Evolutionary conservation across 83 land plant genomes (phyloP), one percentile per base, ranked within the genome.

Genomic region (Thuja plicata): DNA sequence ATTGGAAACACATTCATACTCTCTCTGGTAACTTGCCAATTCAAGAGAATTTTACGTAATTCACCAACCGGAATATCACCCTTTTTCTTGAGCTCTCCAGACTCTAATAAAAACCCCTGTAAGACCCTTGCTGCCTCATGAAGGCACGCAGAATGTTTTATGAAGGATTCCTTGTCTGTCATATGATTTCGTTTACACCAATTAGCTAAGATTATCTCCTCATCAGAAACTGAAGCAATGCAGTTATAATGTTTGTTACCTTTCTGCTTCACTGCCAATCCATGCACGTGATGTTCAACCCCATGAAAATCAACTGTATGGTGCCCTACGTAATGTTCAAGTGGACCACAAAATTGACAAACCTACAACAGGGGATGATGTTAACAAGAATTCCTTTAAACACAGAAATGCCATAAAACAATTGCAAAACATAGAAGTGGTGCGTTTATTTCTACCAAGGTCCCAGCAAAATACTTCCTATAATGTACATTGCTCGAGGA

Each of bases 301-400:
- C 46, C 50, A 80, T 80, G 84, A 40, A 24, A 46, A 21, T 43
- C 84, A 2, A 19, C 45, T n/a, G 1, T 30, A 43, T 80, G 50
- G n/a, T 24, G 24, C n/a, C 48, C 84, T 38, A 43, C 30, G 2
- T 40, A 8, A 80, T 80, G 50, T 43, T 24, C 50, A 21, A 41
- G 84, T 80, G 50, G 84, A 41, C 50, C 30, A 80, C 84, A 80
- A 80, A 43, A 80, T 80, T 80, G 45, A 43, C 84, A 80, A 40
- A 24, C 84, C 84, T 80, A 43, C 48, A 80, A 80, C 84, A 80
- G 17, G 41, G 41, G 15, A 34, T 37, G 21, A 35, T 77, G 41
- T 77, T 77, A 77, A 19, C 41, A 37, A 50, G 54, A 2, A 37
- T 37, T 77, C 12, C 12, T 77, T 77, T 16, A 16, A 37, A 77